These are phyloP conservation scores for Baudoinia panamericana DNA, from an alignment of 495 filamentous ascomycete genomes.

Conservation along the genomic window DNA sequence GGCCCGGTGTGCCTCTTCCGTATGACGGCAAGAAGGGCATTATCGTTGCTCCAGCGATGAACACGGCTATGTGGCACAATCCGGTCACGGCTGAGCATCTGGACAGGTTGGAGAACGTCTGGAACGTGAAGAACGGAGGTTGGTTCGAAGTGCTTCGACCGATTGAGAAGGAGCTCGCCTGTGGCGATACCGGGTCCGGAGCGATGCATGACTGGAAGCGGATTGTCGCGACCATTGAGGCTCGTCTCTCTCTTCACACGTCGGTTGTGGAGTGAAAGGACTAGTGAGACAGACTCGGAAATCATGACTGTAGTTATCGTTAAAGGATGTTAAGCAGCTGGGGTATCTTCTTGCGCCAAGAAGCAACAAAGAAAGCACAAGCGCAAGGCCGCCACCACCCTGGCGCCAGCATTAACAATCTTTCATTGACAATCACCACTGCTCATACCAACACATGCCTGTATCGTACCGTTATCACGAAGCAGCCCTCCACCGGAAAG, in stretches of 20 bases:
- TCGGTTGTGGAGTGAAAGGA: background rate
- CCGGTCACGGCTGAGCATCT: conserved; percentile 65
- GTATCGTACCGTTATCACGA: conserved; percentile 1
- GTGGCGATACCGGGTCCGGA: conserved; percentile 65
- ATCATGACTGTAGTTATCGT: conserved; percentile 12
- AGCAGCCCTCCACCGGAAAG: conserved; percentile 12
- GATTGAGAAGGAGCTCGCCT: conserved; percentile 60
- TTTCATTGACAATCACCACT: background rate
- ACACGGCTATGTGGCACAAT: conserved; percentile 82
- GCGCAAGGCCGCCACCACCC: too few species aligned
- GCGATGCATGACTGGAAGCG: conserved; percentile 68
- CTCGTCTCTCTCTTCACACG: conserved; percentile 18
- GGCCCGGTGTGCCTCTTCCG: conserved; percentile 3
- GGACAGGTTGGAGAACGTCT: conserved; percentile 54
- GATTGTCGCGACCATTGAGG: conserved; percentile 51
- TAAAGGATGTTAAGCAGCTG: conserved; percentile 8
- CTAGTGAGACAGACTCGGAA: background rate
- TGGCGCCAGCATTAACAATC: too few species aligned
- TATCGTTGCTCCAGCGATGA: conserved; percentile 66
- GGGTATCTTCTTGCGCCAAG: conserved; percentile 10
- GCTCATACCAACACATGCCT: background rate
- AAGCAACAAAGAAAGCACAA: background rate
- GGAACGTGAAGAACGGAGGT: conserved; percentile 43
- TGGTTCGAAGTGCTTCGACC: conserved; percentile 68
- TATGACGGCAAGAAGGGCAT: conserved; percentile 37